Evolutionary conservation across 2,329 filamentous ascomycete species (phyloP).

Genomic region (Ceratocystis variospora): DNA sequence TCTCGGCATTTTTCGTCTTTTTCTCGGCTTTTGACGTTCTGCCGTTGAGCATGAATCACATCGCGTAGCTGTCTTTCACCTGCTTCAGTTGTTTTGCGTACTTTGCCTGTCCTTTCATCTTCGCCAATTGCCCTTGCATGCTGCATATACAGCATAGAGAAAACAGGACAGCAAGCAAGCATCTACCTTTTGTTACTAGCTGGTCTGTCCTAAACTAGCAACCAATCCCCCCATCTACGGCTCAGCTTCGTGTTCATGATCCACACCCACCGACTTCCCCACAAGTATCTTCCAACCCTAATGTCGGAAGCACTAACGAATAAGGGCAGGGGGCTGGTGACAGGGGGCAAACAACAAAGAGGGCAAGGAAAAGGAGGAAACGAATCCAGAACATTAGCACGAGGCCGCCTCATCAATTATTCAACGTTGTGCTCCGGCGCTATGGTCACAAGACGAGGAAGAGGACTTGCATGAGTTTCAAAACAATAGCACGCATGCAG

Average conservation of each 20-base stretch:
- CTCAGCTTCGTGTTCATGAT: slow-evolving; percentile 4
- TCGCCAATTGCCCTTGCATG: neutral
- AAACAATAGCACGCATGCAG: neutral
- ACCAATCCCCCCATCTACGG: neutral
- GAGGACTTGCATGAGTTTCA: neutral
- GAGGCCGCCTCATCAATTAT: neutral
- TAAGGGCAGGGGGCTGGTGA: neutral
- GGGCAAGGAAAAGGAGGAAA: neutral
- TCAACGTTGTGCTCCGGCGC: too few species aligned
- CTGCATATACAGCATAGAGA: neutral
- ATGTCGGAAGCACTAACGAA: neutral
- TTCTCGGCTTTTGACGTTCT: neutral
- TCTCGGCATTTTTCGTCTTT: neutral
- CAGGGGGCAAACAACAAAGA: neutral
- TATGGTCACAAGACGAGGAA: too few species aligned
- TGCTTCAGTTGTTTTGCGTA: neutral
- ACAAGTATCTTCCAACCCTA: neutral
- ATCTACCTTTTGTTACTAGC: neutral
- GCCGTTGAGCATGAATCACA: neutral
- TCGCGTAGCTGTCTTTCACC: neutral
- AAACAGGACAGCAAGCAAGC: neutral
- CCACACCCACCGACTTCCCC: slow-evolving; percentile 4
- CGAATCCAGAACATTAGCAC: neutral
- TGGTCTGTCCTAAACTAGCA: slow-evolving; percentile 7
- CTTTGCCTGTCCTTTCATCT: neutral